Evolutionary conservation across 73 alveolate species (phyloP), one percentile per base, ranked within the genome.

Genomic region (Stentor coeruleus): DNA sequence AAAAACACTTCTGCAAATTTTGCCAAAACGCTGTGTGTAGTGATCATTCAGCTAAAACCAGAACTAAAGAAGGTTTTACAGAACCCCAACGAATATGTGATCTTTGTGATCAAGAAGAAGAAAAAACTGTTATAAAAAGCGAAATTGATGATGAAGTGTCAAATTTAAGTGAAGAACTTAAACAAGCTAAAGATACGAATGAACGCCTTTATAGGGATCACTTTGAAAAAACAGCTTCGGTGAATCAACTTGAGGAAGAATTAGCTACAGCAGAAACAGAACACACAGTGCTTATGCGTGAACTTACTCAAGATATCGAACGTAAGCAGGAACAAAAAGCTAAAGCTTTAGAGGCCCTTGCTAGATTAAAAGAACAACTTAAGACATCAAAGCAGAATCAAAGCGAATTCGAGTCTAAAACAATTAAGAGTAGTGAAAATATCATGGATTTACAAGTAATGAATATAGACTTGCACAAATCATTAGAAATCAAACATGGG

Each of bases 1-100:
- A 31, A 66, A 66, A 66, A 2, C 79, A 66, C 41, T 20, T 66
- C n/a, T 66, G 79, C 39, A 66, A 66, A 66, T 66, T 66, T 31
- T 66, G 79, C 79, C n/a, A 2, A 20, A 66, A 66, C 39, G 79
- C 79, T 26, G 79, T 66, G 49, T 66, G 79, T 2, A 20, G 40
- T 20, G 79, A 66, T 40, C 40, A 66, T 66, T 66, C 79, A 20
- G 40, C n/a, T 14, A 66, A 66, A 66, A 33, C 39, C 2, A 66
- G 79, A 31, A 20, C 37, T 20, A 66, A 20, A 31, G 79, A 66
- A 66, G 79, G 79, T 28, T 26, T 66, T 20, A 31, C 20, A 20
- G 79, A 66, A 31, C 42, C 79, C 11, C 79, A 66, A 66, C n/a
- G 79, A 66, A 66, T 66, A 37, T 66, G 79, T 31, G 79, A 66